These are phyloP conservation scores for Neurospora sp. DNA, from an alignment of 495 filamentous ascomycete species.

Conservation along the genomic window DNA sequence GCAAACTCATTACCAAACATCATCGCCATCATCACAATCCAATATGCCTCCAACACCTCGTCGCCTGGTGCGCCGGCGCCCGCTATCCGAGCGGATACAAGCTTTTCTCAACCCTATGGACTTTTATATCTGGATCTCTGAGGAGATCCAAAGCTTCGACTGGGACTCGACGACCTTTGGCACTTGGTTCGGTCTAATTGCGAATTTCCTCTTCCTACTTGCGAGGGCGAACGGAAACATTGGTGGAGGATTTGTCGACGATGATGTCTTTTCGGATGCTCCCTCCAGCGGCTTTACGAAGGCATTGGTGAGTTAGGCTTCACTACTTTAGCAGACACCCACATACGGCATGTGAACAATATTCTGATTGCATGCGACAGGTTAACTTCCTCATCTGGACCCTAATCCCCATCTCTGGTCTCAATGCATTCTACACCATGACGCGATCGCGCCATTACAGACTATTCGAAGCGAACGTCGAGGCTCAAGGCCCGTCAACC, in stretches of 20 bases:
- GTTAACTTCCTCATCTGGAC: constrained; percentile 56
- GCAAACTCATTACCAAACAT: not conserved
- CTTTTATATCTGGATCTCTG: constrained; percentile 78
- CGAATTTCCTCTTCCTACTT: constrained; percentile 75
- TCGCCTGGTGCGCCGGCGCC: constrained; percentile 67
- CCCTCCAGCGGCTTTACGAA: constrained; percentile 52
- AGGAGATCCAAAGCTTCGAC: constrained; percentile 77
- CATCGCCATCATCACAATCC: not conserved
- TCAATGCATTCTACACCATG: constrained; percentile 80
- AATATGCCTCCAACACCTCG: constrained; percentile 22
- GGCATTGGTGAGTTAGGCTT: constrained; percentile 59
- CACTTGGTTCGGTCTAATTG: constrained; percentile 55
- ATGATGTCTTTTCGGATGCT: constrained; percentile 81
- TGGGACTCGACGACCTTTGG: constrained; percentile 80
- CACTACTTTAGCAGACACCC: not conserved
- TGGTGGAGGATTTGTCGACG: constrained; percentile 31
- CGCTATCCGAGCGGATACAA: constrained; percentile 66
- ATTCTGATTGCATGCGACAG: constrained; percentile 28
- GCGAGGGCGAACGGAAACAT: constrained; percentile 57
- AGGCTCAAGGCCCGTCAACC: constrained; percentile 55
- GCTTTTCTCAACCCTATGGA: constrained; percentile 78
- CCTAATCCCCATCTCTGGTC: constrained; percentile 51
- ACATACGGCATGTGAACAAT: not conserved
- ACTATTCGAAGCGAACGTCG: constrained; percentile 78
- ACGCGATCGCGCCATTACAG: constrained; percentile 76